Conservation (phyloP, 805 yeast genomes). For the Saccharomycopsis sp. region DNA sequence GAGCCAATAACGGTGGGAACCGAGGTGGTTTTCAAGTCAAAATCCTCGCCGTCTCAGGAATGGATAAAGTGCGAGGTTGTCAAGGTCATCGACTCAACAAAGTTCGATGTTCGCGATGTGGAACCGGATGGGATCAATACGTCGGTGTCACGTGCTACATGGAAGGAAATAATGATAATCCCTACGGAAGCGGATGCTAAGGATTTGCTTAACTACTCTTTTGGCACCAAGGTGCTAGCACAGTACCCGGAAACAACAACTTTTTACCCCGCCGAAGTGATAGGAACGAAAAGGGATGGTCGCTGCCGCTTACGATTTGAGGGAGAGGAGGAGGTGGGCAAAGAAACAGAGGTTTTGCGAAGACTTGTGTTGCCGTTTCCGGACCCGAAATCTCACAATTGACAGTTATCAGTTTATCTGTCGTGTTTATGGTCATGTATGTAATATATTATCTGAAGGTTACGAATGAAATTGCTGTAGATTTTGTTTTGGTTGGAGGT, state of each 20-base stretch:
- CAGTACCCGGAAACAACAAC: conserved; percentile 97
- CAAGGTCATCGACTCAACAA: conserved; percentile 44
- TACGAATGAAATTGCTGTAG: too few species aligned
- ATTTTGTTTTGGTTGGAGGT: too few species aligned
- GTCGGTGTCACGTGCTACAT: conserved; percentile 72
- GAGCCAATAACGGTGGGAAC: conserved; percentile 59
- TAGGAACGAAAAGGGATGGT: conserved; percentile 67
- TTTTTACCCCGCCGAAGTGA: conserved; percentile 89
- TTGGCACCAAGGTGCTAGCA: conserved; percentile 80
- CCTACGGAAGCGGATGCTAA: conserved; percentile 44
- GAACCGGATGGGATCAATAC: conserved; percentile 94
- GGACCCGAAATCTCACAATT: conserved; percentile 19
- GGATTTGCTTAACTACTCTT: conserved; percentile 48
- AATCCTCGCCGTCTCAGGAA: conserved; percentile 63
- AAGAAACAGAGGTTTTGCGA: conserved; percentile 89
- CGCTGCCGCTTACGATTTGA: conserved; percentile 78
- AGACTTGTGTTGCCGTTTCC: conserved; percentile 77
- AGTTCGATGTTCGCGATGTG: conserved; percentile 91
- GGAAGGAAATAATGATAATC: conserved; percentile 72
- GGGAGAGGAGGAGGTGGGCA: conserved; percentile 95
- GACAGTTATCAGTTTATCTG: too few species aligned
- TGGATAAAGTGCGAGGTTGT: conserved; percentile 96
- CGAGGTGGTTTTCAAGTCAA: conserved; percentile 80
- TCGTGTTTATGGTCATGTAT: too few species aligned
- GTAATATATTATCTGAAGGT: too few species aligned